A percentile compares a stretch with the other conserved stretches of the same genome.
Conservation (phyloP, 169 alveolate genomes). For the Perkinsus marinus region DNA sequence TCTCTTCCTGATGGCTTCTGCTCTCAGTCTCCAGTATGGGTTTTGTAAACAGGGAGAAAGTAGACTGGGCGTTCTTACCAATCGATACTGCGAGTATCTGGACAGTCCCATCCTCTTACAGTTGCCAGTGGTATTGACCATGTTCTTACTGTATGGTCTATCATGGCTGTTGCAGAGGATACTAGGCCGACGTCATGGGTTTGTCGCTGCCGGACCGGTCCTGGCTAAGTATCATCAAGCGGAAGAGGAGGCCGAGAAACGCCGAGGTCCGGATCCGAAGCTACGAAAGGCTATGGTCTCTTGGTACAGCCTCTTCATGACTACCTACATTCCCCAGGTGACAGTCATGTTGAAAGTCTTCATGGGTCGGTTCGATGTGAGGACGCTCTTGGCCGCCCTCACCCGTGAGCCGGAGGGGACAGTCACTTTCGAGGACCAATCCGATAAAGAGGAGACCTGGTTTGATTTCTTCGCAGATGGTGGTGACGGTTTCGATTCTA, state of each 20-base stretch:
- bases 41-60: not conserved
- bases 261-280: not conserved
- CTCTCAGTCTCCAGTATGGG: not conserved
- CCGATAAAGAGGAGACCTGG: not conserved
- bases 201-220: not conserved
- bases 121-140: not conserved
- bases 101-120: not conserved
- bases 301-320: not conserved
- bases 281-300: not conserved
- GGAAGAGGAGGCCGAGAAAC: not conserved
- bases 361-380: not conserved
- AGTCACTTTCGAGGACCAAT: not conserved
- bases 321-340: not conserved
- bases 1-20: not conserved
- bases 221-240: not conserved
- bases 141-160: not conserved
- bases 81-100: not conserved
- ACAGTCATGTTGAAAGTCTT: not conserved
- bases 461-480: slow-evolving; percentile 2
- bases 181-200: not conserved
- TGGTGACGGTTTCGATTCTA: slow-evolving; percentile 3
- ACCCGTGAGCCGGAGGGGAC: not conserved
- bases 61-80: not conserved
- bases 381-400: not conserved
- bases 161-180: not conserved